phyloP scores from a whole-genome alignment of 306 rosid genomes.

The Fragaria nilgerrensis region DNA sequence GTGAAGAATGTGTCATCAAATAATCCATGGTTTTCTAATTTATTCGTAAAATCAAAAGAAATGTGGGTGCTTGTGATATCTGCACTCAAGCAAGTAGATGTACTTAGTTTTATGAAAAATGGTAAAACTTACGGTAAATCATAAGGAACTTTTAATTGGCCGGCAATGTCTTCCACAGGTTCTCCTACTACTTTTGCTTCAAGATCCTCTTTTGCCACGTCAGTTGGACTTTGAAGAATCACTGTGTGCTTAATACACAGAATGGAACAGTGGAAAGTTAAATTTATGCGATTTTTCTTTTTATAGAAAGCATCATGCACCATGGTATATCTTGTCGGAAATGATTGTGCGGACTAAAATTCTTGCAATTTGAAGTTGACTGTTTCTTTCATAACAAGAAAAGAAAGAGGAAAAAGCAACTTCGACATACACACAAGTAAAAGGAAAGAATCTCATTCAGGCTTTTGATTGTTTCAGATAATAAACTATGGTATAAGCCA shows the following conservation, averaged over 20 bases:
- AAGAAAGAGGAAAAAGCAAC: not conserved
- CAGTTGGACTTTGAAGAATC: not conserved
- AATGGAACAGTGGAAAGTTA: not conserved
- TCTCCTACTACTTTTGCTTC: too few species aligned
- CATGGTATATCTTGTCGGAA: not conserved
- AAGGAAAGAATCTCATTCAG: conserved; percentile 7
- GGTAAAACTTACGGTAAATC: not conserved
- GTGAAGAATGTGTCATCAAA: too few species aligned
- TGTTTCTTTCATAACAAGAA: not conserved
- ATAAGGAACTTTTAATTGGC: not conserved
- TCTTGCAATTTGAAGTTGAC: not conserved
- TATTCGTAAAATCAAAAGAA: too few species aligned
- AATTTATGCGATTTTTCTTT: too few species aligned
- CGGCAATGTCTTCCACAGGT: not conserved
- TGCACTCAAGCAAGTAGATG: too few species aligned
- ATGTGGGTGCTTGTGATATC: too few species aligned
- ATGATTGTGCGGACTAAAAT: not conserved
- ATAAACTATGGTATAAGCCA: conserved; percentile 79
- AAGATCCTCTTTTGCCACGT: too few species aligned
- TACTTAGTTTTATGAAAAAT: not conserved
- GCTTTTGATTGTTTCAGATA: conserved; percentile 48
- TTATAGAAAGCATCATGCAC: too few species aligned
- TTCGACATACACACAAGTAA: not conserved
- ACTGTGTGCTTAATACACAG: not conserved
- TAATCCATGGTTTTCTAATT: too few species aligned